phyloP scores from a whole-genome alignment of 352 stramenopile genomes.

The Globisporangium cystogenes region DNA sequence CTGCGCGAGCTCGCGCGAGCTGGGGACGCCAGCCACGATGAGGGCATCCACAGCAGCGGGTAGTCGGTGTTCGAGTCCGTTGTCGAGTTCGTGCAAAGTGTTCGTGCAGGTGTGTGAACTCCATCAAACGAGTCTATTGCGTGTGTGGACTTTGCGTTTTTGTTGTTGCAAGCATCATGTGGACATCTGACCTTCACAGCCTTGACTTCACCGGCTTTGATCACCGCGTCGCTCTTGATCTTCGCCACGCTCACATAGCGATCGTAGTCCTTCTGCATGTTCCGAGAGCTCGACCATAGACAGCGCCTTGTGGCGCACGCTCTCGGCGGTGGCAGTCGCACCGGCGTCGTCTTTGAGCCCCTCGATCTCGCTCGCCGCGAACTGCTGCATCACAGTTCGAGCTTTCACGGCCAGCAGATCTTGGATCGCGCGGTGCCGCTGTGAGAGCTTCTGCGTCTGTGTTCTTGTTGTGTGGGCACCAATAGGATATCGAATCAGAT shows the following conservation, averaged over 20 bases:
- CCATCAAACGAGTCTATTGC: no score
- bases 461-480: no score
- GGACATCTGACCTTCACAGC: slow-evolving; percentile 51
- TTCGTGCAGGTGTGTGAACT: background rate
- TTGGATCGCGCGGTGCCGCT: no score
- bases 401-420: no score
- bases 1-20: slow-evolving; percentile 2
- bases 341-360: slow-evolving; percentile 64
- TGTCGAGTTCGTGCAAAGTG: no score
- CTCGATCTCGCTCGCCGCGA: slow-evolving; percentile 49
- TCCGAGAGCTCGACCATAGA: slow-evolving; percentile 51
- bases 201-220: slow-evolving; percentile 63
- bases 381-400: no score
- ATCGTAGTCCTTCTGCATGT: slow-evolving; percentile 51
- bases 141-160: no score
- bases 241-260: slow-evolving; percentile 62
- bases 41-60: background rate
- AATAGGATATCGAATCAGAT: no score
- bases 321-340: slow-evolving; percentile 39
- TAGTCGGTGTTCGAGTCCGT: background rate
- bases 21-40: background rate
- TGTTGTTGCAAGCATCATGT: no score
- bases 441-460: no score
- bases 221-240: slow-evolving; percentile 47
- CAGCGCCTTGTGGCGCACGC: slow-evolving; percentile 55